phyloP scores from a whole-genome alignment of 1,139 yeast genomes.

The Debaryomyces coudertii region DNA sequence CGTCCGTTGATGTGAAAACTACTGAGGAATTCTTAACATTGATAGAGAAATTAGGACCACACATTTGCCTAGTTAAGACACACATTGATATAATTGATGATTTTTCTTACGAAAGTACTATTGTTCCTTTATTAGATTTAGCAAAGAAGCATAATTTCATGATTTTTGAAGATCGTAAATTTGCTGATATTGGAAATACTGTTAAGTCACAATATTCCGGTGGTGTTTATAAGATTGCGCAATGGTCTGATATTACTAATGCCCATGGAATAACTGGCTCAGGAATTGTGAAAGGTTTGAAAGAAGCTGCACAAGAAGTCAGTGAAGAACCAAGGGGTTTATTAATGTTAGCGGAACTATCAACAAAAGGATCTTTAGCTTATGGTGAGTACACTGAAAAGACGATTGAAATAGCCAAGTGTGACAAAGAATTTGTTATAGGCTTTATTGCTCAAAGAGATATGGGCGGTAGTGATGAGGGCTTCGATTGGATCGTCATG shows the following conservation, averaged over 20 bases:
- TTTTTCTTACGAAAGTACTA: conserved; percentile 78
- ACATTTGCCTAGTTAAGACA: conserved; percentile 88
- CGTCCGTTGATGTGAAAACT: conserved; percentile 88
- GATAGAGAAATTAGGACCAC: conserved; percentile 84
- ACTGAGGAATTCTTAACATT: conserved; percentile 73
- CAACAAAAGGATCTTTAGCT: conserved; percentile 91
- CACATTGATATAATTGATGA: conserved; percentile 93
- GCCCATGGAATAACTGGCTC: conserved; percentile 98
- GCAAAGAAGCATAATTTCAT: conserved; percentile 79
- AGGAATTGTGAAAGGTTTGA: conserved; percentile 87
- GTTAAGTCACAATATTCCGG: conserved; percentile 92
- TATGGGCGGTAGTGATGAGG: conserved; percentile 81
- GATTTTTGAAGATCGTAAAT: conserved; percentile 94
- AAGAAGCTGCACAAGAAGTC: conserved; percentile 77
- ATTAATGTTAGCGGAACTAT: conserved; percentile 92
- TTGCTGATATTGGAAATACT: conserved; percentile 99
- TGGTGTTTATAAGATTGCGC: conserved; percentile 85
- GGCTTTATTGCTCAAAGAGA: conserved; percentile 95
- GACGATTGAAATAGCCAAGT: conserved; percentile 87
- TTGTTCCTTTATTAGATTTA: conserved; percentile 69
- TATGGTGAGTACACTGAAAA: conserved; percentile 85
- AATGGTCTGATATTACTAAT: conserved; percentile 96
- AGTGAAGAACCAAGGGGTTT: conserved; percentile 81
- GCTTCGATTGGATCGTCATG: conserved; percentile 93
- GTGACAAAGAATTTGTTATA: conserved; percentile 85